phyloP scores from a whole-genome alignment of 306 rosid genomes.

The Casuarina cunninghamiana region DNA sequence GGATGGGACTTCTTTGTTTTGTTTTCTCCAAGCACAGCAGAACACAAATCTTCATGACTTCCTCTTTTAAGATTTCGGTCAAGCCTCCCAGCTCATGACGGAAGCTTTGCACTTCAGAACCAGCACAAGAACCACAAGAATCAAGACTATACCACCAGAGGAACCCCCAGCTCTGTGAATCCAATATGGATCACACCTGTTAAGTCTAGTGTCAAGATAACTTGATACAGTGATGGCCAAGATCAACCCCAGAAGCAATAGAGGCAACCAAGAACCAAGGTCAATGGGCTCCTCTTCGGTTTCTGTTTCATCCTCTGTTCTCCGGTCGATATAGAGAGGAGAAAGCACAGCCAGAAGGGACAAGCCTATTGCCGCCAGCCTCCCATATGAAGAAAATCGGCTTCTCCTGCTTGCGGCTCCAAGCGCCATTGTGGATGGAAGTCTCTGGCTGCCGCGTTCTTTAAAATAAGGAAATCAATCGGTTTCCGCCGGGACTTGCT shows the following conservation, averaged over 20 bases:
- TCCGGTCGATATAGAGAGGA: slow-evolving; percentile 70
- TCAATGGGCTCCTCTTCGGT: slow-evolving; percentile 45
- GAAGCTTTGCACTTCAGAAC: slow-evolving; percentile 74
- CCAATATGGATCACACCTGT: slow-evolving; percentile 78
- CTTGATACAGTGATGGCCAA: slow-evolving; percentile 48
- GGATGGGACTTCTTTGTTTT: too few relatives aligned
- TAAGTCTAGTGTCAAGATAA: slow-evolving; percentile 47
- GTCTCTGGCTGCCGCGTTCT: background rate
- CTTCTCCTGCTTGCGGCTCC: slow-evolving; percentile 46
- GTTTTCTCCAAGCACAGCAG: slow-evolving; percentile 6
- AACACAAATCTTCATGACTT: background rate
- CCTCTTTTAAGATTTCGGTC: slow-evolving; percentile 14
- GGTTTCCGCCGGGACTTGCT: background rate
- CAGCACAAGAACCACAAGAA: slow-evolving; percentile 69
- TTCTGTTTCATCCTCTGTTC: slow-evolving; percentile 45
- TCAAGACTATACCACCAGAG: slow-evolving; percentile 61
- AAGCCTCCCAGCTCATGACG: slow-evolving; percentile 35
- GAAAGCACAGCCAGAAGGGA: slow-evolving; percentile 74
- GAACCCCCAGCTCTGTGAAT: slow-evolving; percentile 90
- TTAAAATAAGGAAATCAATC: background rate
- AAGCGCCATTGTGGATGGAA: slow-evolving; percentile 47
- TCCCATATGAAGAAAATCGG: slow-evolving; percentile 58
- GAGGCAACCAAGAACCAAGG: slow-evolving; percentile 52
- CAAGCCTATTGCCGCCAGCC: slow-evolving; percentile 55
- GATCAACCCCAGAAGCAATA: slow-evolving; percentile 62